Base-by-base conservation (phyloP, 148 eudicot species). In the Chenopodium suecicum region DNA sequence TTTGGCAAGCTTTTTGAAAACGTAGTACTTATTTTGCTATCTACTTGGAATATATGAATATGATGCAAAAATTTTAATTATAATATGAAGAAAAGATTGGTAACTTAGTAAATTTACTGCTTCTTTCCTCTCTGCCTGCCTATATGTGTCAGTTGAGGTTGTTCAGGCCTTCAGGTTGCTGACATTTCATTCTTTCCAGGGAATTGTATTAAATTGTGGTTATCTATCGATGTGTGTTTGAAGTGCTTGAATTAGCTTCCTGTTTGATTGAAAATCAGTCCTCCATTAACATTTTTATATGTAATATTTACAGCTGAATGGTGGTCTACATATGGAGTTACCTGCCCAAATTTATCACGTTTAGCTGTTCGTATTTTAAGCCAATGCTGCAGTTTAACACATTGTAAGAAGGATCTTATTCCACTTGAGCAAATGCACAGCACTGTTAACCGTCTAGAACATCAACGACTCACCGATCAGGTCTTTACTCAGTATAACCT, bases 301-400 rank as follows among this genome's bases (percentile, higher is more conserved):
- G 85, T 71, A 71, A 44, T 44, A 25, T 34, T 29, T 75, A 74
- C 80, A 94, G 98, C 91, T 82, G 99, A 92, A 85, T 96, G 99
- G 98, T 96, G 99, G 99, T 92, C 91, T 54, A 92, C 95, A 23
- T 92, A 91, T 82, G 99, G 98, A 82, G 97, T 92, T 70, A 92
- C 89, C 71, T 94, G 97, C 84, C 98, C 95, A 47, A 91, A 92
- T 83, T 84, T 96, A 85, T 91, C 97, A 79, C 94, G 92, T 74
- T 87, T 91, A 83, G 92, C 99, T 64, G 86, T 90, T 80, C 99
- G 91, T 70, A 86, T 96, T 76, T 95, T 96, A n/a, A 86, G 94
- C 82, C 98, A 94, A 85, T 92, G 95, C 65, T 92, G 98, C 86
- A 89, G 98, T 82, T 88, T 94, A 81, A 80, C 88, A 14, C 79